phyloP scores from a whole-genome alignment of 352 stramenopile species.

The Globisporangium radiosum region DNA sequence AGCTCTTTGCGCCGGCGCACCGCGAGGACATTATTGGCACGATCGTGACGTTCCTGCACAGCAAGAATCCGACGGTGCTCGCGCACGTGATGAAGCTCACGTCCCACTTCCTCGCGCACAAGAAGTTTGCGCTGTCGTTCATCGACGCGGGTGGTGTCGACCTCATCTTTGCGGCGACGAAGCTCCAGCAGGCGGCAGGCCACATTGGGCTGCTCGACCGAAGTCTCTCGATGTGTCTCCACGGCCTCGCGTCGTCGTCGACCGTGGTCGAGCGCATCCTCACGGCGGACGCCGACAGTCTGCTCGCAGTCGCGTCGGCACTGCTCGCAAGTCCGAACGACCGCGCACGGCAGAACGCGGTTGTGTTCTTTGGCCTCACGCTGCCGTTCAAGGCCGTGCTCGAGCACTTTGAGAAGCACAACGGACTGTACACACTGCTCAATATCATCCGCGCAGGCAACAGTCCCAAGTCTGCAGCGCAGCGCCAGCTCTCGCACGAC shows the following conservation, averaged over 20 bases:
- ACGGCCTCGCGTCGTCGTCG: constrained; percentile 74
- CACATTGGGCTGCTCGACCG: constrained; percentile 62
- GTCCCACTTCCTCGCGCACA: constrained; percentile 82
- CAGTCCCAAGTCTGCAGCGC: constrained; percentile 60
- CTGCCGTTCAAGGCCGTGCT: constrained; percentile 75
- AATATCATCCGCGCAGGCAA: constrained; percentile 84
- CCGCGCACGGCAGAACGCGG: constrained; percentile 68
- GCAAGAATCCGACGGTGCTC: constrained; percentile 71
- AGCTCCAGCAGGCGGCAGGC: constrained; percentile 41
- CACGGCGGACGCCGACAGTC: constrained; percentile 39
- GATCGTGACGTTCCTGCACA: constrained; percentile 81
- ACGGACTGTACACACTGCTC: constrained; percentile 78
- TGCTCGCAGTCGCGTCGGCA: constrained; percentile 54
- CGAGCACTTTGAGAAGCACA: constrained; percentile 79
- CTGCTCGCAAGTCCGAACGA: constrained; percentile 75
- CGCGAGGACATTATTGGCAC: constrained; percentile 82
- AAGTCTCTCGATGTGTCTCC: constrained; percentile 81
- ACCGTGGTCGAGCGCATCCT: constrained; percentile 75
- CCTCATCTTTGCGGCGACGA: constrained; percentile 59
- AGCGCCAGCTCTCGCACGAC: constrained; percentile 79
- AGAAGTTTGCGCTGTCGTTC: constrained; percentile 77
- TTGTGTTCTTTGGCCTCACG: constrained; percentile 82
- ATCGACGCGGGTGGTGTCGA: constrained; percentile 71
- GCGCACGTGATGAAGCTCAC: constrained; percentile 80
- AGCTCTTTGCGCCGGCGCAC: constrained; percentile 72